phyloP scores from a whole-genome alignment of 139 green algal species.

The Haematococcus lacustris region DNA sequence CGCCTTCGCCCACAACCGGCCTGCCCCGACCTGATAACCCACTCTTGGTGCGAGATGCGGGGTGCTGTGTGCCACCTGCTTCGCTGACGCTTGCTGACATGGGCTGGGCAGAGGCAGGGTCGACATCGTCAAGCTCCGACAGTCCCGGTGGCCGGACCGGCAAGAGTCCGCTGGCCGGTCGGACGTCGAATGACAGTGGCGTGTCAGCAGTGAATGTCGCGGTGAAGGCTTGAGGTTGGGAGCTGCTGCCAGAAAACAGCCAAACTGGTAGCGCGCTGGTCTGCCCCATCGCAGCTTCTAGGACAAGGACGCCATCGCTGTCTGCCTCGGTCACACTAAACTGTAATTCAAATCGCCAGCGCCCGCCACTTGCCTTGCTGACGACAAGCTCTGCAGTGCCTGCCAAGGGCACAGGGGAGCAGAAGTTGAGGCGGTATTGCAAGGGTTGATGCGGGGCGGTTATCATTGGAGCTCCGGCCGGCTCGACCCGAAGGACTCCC shows the following conservation, averaged over 20 bases:
- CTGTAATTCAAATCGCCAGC: constrained; percentile 57
- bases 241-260: constrained; percentile 15
- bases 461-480: no score
- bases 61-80: neutral
- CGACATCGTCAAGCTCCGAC: neutral
- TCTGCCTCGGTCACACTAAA: constrained; percentile 39
- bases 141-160: neutral
- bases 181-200: constrained; percentile 37
- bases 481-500: no score
- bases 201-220: constrained; percentile 42
- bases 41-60: neutral
- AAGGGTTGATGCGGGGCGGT: constrained; percentile 12
- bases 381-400: constrained; percentile 40
- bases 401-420: constrained; percentile 24
- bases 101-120: neutral
- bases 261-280: constrained; percentile 13
- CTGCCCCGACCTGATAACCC: neutral
- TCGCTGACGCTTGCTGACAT: neutral
- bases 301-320: constrained; percentile 30
- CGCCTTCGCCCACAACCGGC: neutral
- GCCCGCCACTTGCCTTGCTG: constrained; percentile 40
- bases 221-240: constrained; percentile 35
- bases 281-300: constrained; percentile 40
- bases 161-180: constrained; percentile 18
- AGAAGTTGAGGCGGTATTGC: constrained; percentile 28